Evolutionary conservation across 257 asterid genomes (phyloP).

Genomic region (Nicotiana obtusifolia): DNA sequence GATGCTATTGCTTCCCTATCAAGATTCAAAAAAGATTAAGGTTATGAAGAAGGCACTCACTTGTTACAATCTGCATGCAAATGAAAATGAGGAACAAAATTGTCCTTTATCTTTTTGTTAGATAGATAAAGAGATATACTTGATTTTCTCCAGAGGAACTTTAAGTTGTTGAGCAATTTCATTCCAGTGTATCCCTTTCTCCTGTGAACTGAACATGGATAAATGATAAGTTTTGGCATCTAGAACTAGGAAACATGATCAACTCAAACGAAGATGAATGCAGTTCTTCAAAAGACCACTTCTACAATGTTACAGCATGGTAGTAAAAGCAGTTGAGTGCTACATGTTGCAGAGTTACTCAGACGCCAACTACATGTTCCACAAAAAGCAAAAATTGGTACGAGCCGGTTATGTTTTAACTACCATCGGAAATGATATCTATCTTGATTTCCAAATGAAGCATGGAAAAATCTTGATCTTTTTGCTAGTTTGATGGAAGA

Average conservation of each 20-base stretch:
- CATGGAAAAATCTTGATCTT: neutral
- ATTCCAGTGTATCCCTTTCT: conserved; percentile 57
- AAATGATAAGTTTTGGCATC: neutral
- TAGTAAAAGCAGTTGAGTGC: neutral
- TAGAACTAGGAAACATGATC: neutral
- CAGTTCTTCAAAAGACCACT: neutral
- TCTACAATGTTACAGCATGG: neutral
- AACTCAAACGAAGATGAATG: neutral
- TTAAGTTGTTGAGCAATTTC: conserved; percentile 65
- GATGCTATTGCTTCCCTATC: conserved; percentile 57
- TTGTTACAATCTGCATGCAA: neutral
- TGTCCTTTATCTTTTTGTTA: neutral
- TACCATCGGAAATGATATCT: neutral
- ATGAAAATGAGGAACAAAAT: neutral
- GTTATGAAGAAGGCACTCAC: neutral
- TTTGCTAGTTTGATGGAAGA: neutral
- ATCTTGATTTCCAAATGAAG: neutral
- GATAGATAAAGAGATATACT: conserved; percentile 30
- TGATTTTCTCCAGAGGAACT: conserved; percentile 53
- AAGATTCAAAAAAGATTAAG: neutral
- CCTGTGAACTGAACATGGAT: conserved; percentile 44
- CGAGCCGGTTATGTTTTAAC: neutral
- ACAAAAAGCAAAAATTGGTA: neutral
- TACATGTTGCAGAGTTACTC: neutral
- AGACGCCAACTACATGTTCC: neutral